Evolutionary conservation across 768 basidiomycete genomes (phyloP), one percentile per base, ranked within the genome.

Genomic region (Kwoniella botswanensis): DNA sequence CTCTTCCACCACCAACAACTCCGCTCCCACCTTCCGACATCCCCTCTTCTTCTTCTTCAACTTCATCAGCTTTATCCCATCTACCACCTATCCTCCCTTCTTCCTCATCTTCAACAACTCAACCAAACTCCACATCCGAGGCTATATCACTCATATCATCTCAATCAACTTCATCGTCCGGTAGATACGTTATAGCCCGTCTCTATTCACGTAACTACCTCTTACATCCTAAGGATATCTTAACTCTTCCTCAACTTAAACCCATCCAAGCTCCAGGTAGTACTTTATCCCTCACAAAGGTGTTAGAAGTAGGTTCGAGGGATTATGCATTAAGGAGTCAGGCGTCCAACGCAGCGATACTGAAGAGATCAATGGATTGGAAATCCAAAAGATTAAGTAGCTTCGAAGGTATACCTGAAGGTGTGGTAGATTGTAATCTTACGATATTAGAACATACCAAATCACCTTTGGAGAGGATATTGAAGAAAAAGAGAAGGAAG

Each of bases 401-500:
- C 66, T 72, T 72, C 90, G 93, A 56, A 88, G 89, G 76, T 90
- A 87, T 97, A 46, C 88, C 92, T 0, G 79, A 88, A 5, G 85
- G 86, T 66, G 86, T 88, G 50, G 89, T 97, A 74, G 87, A 87
- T 71, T 91, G 95, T 52, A 86, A 91, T 74, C 91, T 94, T 18
- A 97, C 93, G 22, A 94, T 99, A n/a, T 85, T 98, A 57, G 97
- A 99, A 84, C 96, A 99, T 82, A 98, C 97, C 54, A 98, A 95
- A 84, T 92, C 93, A 9, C 88, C 88, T 64, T 91, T 98, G 92
- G 92, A 96, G 85, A 88, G 86, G 77, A 92, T 92, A 65, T 89
- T 95, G 85, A 97, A 98, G 87, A 71, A 95, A 87, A 99, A 98
- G 87, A 86, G 94, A 85, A 90, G 97, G 90, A 98, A 98, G 87